phyloP scores from a whole-genome alignment of 2,329 filamentous ascomycete genomes.

The Trichoderma atroviride region DNA sequence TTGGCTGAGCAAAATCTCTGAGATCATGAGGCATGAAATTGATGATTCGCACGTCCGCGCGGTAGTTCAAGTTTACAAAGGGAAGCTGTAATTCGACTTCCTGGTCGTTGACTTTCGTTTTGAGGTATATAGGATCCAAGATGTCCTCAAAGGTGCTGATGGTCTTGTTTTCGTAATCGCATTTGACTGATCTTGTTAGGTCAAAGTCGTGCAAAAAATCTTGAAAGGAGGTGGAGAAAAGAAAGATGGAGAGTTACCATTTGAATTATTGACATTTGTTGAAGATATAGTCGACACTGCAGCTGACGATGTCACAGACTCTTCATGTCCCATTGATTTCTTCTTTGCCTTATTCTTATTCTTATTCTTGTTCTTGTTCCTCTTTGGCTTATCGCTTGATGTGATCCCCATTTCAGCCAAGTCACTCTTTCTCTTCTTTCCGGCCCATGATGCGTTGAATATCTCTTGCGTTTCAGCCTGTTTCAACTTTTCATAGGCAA shows the following conservation, averaged over 20 bases:
- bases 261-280: constrained; percentile 35
- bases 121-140: constrained; percentile 43
- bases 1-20: constrained; percentile 67
- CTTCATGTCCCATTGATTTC: constrained; percentile 19
- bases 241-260: constrained; percentile 19
- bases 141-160: constrained; percentile 45
- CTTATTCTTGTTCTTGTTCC: constrained; percentile 32
- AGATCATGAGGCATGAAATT: constrained; percentile 75
- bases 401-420: constrained; percentile 34
- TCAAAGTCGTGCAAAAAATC: too few relatives aligned
- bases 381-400: constrained; percentile 33
- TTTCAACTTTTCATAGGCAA: constrained; percentile 61
- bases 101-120: constrained; percentile 47
- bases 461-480: constrained; percentile 46
- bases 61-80: constrained; percentile 74
- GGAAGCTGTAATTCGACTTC: constrained; percentile 55
- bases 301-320: constrained; percentile 13
- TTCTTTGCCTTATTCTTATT: constrained; percentile 29
- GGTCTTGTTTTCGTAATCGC: constrained; percentile 46
- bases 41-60: constrained; percentile 71
- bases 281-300: constrained; percentile 37
- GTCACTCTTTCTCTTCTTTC: constrained; percentile 44
- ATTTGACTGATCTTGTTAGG: constrained; percentile 44
- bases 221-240: background rate
- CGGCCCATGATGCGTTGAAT: constrained; percentile 41